Conservation (phyloP, 257 asterid genomes). For the Plantago major region DNA sequence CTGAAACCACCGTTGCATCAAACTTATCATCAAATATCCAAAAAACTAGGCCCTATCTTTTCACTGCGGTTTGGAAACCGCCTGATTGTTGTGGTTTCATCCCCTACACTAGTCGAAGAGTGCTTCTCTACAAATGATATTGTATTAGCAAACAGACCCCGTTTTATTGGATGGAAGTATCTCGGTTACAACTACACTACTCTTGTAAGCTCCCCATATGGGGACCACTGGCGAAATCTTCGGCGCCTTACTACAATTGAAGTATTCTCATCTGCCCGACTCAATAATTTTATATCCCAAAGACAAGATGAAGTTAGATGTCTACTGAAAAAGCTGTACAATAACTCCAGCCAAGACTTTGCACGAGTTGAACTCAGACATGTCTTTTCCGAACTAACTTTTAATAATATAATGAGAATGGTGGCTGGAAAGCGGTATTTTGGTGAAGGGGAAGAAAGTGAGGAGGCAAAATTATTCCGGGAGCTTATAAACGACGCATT, state of each 20-base stretch:
- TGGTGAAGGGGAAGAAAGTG: slow-evolving; percentile 11
- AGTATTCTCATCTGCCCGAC: slow-evolving; percentile 33
- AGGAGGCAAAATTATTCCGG: slow-evolving; percentile 22
- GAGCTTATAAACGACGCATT: slow-evolving; percentile 21
- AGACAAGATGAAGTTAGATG: slow-evolving; percentile 27
- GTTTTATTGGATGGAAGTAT: slow-evolving; percentile 28
- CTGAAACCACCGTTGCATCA: slow-evolving; percentile 33
- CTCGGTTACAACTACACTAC: slow-evolving; percentile 42
- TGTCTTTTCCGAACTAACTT: slow-evolving; percentile 21
- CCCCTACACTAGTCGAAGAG: slow-evolving; percentile 31
- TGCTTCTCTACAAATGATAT: slow-evolving; percentile 41
- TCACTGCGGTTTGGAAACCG: slow-evolving; percentile 40
- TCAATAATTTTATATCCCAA: slow-evolving; percentile 29
- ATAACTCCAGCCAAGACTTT: not conserved
- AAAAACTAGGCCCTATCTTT: slow-evolving; percentile 39
- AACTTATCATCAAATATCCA: slow-evolving; percentile 28
- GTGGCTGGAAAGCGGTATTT: slow-evolving; percentile 29
- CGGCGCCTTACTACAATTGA: slow-evolving; percentile 40
- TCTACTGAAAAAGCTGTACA: slow-evolving; percentile 14
- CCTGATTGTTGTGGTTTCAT: slow-evolving; percentile 42
- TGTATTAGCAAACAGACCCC: slow-evolving; percentile 39
- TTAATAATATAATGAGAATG: slow-evolving; percentile 35
- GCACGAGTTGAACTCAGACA: slow-evolving; percentile 29
- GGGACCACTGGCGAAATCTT: slow-evolving; percentile 43
- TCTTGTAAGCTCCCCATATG: slow-evolving; percentile 35